A percentile compares a stretch with the other conserved stretches of the same genome.
These are phyloP conservation scores for Tylopilus sp. DNA, from an alignment of 768 basidiomycete genomes.

Conservation along the genomic window DNA sequence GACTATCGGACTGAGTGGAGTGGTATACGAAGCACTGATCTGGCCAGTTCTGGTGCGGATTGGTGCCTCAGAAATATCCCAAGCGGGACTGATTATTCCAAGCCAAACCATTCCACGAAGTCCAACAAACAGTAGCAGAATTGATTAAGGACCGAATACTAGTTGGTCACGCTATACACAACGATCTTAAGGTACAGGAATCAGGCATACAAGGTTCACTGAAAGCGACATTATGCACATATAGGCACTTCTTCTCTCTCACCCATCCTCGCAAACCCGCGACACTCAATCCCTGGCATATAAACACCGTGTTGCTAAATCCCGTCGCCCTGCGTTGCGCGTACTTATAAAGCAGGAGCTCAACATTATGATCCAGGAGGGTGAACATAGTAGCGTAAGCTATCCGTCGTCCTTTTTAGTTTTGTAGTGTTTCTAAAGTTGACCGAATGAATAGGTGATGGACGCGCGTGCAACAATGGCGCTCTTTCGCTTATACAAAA, in stretches of 20 bases:
- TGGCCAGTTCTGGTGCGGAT: conserved; percentile 54
- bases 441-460: conserved; percentile 54
- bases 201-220: not conserved
- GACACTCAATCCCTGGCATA: conserved; percentile 67
- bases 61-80: too few relatives aligned
- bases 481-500: conserved; percentile 77
- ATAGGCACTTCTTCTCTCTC: conserved; percentile 64
- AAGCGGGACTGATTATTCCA: not conserved
- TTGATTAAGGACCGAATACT: conserved; percentile 75
- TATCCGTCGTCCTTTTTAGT: not conserved
- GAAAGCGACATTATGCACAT: not conserved
- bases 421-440: not conserved
- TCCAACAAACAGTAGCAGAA: conserved; percentile 76
- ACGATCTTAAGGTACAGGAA: conserved; percentile 70
- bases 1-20: conserved; percentile 83
- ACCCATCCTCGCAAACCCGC: conserved; percentile 58
- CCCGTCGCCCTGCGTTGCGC: conserved; percentile 70
- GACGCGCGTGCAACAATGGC: conserved; percentile 97
- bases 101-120: conserved; percentile 77
- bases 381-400: conserved; percentile 87
- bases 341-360: conserved; percentile 79
- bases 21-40: not conserved
- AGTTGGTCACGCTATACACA: conserved; percentile 87
- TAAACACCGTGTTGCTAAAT: conserved; percentile 58
- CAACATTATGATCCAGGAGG: conserved; percentile 74